Percentiles rank a stretch among this genome's conserved stretches.
Conservation (phyloP, 2,329 filamentous ascomycete species). For the Cercospora canescens region DNA sequence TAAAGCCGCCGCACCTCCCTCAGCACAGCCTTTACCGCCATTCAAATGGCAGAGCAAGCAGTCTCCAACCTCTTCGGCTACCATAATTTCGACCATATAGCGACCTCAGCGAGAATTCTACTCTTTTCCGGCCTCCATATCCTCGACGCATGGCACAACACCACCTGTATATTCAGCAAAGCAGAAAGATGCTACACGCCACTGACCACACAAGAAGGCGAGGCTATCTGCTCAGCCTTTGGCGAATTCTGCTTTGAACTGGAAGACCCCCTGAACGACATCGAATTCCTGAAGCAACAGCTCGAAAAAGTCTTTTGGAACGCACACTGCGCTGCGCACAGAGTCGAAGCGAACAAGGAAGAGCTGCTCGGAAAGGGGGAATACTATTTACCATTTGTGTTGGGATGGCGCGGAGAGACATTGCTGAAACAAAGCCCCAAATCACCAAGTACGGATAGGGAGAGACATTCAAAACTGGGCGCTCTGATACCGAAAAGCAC, state of each 20-base stretch:
- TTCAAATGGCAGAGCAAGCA: neutral
- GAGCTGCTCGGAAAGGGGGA: neutral
- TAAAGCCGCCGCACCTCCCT: neutral
- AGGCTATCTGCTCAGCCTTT: neutral
- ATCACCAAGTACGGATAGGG: neutral
- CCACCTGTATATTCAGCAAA: constrained; percentile 2
- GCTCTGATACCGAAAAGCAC: constrained; percentile 1
- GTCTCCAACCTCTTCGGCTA: constrained; percentile 3
- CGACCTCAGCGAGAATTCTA: neutral
- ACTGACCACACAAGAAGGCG: neutral
- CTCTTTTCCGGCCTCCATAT: constrained; percentile 1
- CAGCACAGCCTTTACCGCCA: neutral
- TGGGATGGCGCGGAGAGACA: neutral
- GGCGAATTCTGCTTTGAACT: constrained; percentile 7
- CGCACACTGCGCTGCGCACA: constrained; percentile 2
- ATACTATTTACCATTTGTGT: constrained; percentile 1
- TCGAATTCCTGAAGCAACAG: neutral
- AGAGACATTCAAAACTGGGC: constrained; percentile 1
- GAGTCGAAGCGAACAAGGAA: neutral
- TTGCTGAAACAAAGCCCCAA: neutral
- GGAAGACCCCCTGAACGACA: constrained; percentile 7
- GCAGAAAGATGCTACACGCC: neutral
- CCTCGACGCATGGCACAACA: constrained; percentile 3
- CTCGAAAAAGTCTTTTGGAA: neutral
- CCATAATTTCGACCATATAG: constrained; percentile 2